A percentile compares a stretch with the other conserved stretches of the same genome.
These are phyloP conservation scores for Trametes polyzona DNA, from an alignment of 1,284 basidiomycete genomes.

Conservation along the genomic window DNA sequence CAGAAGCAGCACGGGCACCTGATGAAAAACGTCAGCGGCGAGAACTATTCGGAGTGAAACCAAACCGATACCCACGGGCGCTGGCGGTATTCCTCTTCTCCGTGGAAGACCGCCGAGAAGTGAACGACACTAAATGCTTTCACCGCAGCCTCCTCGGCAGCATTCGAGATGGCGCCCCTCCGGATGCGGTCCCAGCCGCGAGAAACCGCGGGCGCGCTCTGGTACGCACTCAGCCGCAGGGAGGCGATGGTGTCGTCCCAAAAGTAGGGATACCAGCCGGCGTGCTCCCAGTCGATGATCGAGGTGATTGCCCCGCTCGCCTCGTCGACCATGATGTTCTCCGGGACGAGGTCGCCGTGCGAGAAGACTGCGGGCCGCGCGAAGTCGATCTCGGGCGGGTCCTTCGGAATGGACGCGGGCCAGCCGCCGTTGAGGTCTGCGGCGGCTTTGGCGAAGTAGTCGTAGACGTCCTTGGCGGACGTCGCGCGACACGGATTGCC, in stretches of 20 bases:
- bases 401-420: background rate
- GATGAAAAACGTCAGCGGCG: background rate
- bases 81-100: background rate
- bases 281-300: slow-evolving; percentile 1
- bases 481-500: background rate
- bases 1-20: background rate
- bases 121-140: background rate
- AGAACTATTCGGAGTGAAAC: background rate
- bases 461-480: background rate
- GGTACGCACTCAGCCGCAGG: background rate
- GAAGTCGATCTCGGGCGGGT: background rate
- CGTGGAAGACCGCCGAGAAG: background rate
- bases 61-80: background rate
- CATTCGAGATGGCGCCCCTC: background rate
- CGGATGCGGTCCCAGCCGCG: background rate
- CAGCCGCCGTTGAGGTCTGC: background rate
- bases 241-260: background rate
- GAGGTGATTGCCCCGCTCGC: background rate
- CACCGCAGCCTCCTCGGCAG: background rate
- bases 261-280: slow-evolving; percentile 1
- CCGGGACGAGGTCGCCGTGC: background rate
- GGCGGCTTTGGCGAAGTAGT: background rate
- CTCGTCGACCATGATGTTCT: slow-evolving; percentile 1
- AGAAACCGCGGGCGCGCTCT: background rate
- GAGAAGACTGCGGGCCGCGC: background rate